Evolutionary conservation across 352 stramenopile species (phyloP).

Genomic region (Nothophytophthora sp.): DNA sequence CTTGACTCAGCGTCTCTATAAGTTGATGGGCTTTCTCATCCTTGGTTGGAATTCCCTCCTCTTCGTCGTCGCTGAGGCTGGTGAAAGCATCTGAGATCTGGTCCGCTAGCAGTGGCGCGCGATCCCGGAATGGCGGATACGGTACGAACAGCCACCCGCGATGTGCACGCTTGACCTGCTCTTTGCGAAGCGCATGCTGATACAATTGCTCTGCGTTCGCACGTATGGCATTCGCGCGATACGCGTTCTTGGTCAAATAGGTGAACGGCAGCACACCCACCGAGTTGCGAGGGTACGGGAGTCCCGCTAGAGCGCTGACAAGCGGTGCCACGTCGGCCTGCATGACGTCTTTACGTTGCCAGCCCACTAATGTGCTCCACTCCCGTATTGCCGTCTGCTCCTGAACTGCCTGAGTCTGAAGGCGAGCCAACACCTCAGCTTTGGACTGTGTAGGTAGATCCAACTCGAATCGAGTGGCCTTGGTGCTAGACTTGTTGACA

Average conservation of each 20-base stretch:
- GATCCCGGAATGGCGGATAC: conserved; percentile 39
- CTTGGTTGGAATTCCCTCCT: conserved; percentile 20
- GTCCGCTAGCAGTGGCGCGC: conserved; percentile 20
- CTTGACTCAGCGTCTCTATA: conserved; percentile 55
- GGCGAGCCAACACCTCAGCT: conserved; percentile 44
- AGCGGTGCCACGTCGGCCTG: conserved; percentile 80
- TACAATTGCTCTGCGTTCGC: conserved; percentile 75
- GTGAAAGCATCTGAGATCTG: conserved; percentile 26
- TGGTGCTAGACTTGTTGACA: neutral
- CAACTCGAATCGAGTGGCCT: conserved; percentile 49
- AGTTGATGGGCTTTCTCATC: conserved; percentile 18
- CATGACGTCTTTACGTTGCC: conserved; percentile 78
- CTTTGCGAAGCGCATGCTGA: conserved; percentile 59
- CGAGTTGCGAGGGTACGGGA: conserved; percentile 81
- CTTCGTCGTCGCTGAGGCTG: conserved; percentile 11
- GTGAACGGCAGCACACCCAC: conserved; percentile 76
- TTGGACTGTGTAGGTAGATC: conserved; percentile 69
- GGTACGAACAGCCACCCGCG: conserved; percentile 65
- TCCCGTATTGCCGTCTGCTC: conserved; percentile 41
- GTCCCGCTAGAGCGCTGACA: conserved; percentile 58
- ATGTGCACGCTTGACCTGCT: conserved; percentile 50
- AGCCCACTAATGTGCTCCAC: conserved; percentile 41
- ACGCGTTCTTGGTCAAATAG: conserved; percentile 54
- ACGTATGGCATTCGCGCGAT: conserved; percentile 57
- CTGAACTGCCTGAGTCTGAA: conserved; percentile 40